These are phyloP conservation scores for Desmodesmus armatus DNA, from an alignment of 139 green algal species.

Conservation along the genomic window DNA sequence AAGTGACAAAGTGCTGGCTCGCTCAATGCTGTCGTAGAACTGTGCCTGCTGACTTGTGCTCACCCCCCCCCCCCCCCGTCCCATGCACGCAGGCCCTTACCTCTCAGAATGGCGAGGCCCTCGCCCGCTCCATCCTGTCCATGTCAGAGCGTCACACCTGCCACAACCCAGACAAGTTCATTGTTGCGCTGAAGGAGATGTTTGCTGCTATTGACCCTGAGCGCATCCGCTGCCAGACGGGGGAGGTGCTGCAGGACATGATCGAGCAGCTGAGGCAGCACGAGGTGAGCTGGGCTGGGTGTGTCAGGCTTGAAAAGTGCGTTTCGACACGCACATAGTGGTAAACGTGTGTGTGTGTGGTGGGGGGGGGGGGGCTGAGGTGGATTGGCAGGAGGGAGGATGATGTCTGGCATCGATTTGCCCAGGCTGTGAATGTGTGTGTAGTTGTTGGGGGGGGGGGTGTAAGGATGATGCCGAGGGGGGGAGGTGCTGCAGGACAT, in stretches of 20 bases:
- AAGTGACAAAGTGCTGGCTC: no score
- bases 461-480: slow-evolving; percentile 73
- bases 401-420: no score
- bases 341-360: no score
- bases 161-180: slow-evolving; percentile 72
- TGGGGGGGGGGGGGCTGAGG: no score
- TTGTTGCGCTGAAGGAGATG: slow-evolving; percentile 65
- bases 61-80: no score
- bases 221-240: slow-evolving; percentile 74
- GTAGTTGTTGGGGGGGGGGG: no score
- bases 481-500: slow-evolving; percentile 81
- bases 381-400: no score
- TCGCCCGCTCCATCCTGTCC: slow-evolving; percentile 69
- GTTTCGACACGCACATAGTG: not conserved
- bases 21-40: no score
- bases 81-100: slow-evolving; percentile 65
- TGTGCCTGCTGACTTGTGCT: no score
- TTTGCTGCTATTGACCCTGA: slow-evolving; percentile 80
- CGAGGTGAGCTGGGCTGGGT: slow-evolving; percentile 63
- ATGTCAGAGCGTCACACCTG: slow-evolving; percentile 70
- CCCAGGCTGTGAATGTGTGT: no score
- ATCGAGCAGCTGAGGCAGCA: slow-evolving; percentile 86
- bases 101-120: slow-evolving; percentile 62
- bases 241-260: slow-evolving; percentile 81
- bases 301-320: not conserved